A percentile compares a stretch with the other conserved stretches of the same genome.
Conservation (phyloP, 768 basidiomycete species). For the Rhodotorula babjevae region DNA sequence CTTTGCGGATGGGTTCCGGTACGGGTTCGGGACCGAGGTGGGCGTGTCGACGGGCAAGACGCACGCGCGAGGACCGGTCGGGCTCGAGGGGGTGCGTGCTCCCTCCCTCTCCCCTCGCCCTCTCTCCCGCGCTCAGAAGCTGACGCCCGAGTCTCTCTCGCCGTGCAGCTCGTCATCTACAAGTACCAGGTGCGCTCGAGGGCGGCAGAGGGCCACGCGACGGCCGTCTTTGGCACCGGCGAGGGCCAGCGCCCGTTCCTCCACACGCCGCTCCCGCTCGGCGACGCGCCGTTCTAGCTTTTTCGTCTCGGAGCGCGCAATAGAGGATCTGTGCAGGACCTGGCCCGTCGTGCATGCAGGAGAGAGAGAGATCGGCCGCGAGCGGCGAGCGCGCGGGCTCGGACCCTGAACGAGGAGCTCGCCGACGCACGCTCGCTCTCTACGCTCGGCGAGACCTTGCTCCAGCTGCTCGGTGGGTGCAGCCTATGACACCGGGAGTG, state of each 20-base stretch:
- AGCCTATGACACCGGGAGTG: too few relatives aligned
- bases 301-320: too few relatives aligned
- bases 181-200: conserved; percentile 87
- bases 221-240: conserved; percentile 73
- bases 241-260: conserved; percentile 63
- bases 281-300: conserved; percentile 26
- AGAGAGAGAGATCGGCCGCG: too few relatives aligned
- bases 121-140: too few relatives aligned
- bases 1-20: conserved; percentile 93
- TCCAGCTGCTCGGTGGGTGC: too few relatives aligned
- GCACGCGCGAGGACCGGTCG: conserved; percentile 93
- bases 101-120: not conserved
- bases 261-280: conserved; percentile 37
- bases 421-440: too few relatives aligned
- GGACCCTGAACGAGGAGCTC: too few relatives aligned
- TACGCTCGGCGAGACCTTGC: too few relatives aligned
- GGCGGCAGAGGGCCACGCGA: conserved; percentile 70
- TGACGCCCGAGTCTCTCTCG: too few relatives aligned
- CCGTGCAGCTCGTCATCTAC: conserved; percentile 75
- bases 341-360: too few relatives aligned
- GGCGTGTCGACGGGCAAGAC: conserved; percentile 95
- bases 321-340: too few relatives aligned
- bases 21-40: conserved; percentile 95
- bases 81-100: conserved; percentile 52
- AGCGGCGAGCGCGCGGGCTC: too few relatives aligned